Base-by-base conservation (phyloP, 805 yeast species). In the Zygotorulaspora florentina region DNA sequence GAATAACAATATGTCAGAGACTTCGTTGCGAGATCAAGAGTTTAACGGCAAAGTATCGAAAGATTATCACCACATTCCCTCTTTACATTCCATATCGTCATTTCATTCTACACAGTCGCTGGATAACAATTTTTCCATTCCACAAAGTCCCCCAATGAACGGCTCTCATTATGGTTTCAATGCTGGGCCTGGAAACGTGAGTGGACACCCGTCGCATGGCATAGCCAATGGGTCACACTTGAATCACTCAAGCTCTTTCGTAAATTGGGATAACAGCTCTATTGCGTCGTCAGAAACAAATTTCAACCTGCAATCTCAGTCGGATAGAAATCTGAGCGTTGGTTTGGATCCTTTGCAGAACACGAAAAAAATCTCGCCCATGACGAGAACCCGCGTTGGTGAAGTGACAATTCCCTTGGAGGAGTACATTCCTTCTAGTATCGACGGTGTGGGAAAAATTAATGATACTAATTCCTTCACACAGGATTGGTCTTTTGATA, bases 321-420 rank as follows among this genome's bases (percentile, higher is more conserved):
- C 46, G 20, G 57, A 49, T 28, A 43, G 46, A 20, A 37, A 49
- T 33, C 31, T 57, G 13, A 36, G 48, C 13, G 54, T 59, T 29
- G 65, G 65, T 4, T 54, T 60, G 47, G 67, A 61, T 42, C 64
- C 63, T 1, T 42, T 59, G 15, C 53, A 52, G 20, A 45, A 51
- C 8, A 59, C 61, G 4, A 60, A 55, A 42, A 64, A 66, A 15
- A 49, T 58, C 2, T 40, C 57, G 10, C 47, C 55, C 4, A 39
- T 26, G 13, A 54, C 65, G 5, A 56, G 61, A 42, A 41, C 59
- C 13, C 58, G 69, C 26, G 68, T 65, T 27, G 74, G 73, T 17
- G 74, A 69, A 35, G 71, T 67, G 3, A 53, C 61, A 3, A 61
- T 69, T 2, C 72, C 73, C 4, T 35, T 69, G 13, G 67, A 65